Percentiles rank a stretch among this genome's conserved stretches.
phyloP scores from a whole-genome alignment of 108 stramenopile genomes.

The Cyclostephanos tholiformis region DNA sequence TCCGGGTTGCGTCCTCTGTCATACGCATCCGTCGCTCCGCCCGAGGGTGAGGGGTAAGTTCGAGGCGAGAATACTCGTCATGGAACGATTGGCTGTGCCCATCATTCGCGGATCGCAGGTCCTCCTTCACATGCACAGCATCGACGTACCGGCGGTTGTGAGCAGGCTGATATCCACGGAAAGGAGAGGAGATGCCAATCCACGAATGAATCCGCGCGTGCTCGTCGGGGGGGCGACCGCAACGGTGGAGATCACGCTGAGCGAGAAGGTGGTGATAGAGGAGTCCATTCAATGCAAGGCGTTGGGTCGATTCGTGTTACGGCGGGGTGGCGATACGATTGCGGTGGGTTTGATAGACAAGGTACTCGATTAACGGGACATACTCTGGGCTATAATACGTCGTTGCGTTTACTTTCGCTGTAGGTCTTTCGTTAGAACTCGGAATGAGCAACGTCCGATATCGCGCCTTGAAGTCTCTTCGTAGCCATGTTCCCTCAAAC shows the following conservation, averaged over 20 bases:
- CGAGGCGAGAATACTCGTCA: conserved; percentile 59
- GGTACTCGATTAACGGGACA: conserved; percentile 14
- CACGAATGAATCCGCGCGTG: conserved; percentile 60
- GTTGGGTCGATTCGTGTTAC: conserved; percentile 52
- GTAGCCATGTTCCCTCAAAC: conserved; percentile 15
- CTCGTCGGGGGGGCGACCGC: conserved; percentile 63
- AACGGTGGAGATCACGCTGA: conserved; percentile 73
- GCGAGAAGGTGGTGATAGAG: conserved; percentile 37
- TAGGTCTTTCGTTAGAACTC: conserved; percentile 14
- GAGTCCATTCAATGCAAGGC: conserved; percentile 45
- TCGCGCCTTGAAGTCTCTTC: conserved; percentile 22
- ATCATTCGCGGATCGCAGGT: conserved; percentile 80
- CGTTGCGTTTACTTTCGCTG: not conserved
- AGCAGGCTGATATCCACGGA: conserved; percentile 51
- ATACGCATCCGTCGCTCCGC: conserved; percentile 56
- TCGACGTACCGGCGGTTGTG: conserved; percentile 74
- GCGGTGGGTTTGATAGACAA: conserved; percentile 54
- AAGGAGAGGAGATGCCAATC: conserved; percentile 25
- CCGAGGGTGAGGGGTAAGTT: conserved; percentile 61
- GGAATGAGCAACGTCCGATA: conserved; percentile 25
- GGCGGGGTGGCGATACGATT: conserved; percentile 51
- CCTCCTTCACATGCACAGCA: conserved; percentile 80
- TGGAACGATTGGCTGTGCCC: conserved; percentile 63
- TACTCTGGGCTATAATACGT: not conserved
- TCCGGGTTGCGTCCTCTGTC: conserved; percentile 77